Evolutionary conservation across 192 early-diverging fungal genomes (phyloP).

Genomic region (Coemansia sp.): DNA sequence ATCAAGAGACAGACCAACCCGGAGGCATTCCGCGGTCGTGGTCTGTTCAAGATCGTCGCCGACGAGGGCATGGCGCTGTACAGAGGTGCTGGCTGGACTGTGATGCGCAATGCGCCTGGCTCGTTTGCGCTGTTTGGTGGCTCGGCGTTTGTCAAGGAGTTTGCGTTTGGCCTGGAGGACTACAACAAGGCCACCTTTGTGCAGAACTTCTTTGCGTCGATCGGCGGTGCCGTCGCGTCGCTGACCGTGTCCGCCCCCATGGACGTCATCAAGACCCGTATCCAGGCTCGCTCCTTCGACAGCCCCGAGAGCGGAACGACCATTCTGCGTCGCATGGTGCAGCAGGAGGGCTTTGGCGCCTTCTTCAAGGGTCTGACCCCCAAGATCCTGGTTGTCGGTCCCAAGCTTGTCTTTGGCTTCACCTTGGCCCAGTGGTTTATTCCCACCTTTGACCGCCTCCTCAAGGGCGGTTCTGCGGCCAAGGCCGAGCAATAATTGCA

Average conservation of each 20-base stretch:
- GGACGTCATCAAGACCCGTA: conserved; percentile 99
- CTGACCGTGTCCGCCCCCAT: conserved; percentile 93
- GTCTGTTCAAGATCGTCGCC: conserved; percentile 70
- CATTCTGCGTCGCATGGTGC: conserved; percentile 87
- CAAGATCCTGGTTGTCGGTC: conserved; percentile 86
- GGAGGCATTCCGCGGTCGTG: conserved; percentile 81
- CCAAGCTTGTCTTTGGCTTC: conserved; percentile 97
- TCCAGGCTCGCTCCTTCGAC: conserved; percentile 89
- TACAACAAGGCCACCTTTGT: conserved; percentile 97
- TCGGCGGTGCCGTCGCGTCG: conserved; percentile 92
- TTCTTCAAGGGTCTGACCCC: conserved; percentile 97
- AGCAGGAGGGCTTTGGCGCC: conserved; percentile 84
- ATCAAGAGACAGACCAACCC: conserved; percentile 98
- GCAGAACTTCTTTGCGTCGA: conserved; percentile 96
- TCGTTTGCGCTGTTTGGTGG: conserved; percentile 96
- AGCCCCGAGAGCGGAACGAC: conserved; percentile 83
- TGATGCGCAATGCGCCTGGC: conserved; percentile 95
- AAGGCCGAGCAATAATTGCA: neutral
- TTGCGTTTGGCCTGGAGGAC: conserved; percentile 84
- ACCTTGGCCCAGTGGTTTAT: conserved; percentile 95
- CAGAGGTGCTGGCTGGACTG: conserved; percentile 95
- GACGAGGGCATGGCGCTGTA: conserved; percentile 94
- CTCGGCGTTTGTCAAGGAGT: conserved; percentile 92
- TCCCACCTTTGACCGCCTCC: conserved; percentile 57
- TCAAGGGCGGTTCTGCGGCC: conserved; percentile 22